phyloP scores from a whole-genome alignment of 2,329 filamentous ascomycete species.

The Beauveria scarabaeidicola region DNA sequence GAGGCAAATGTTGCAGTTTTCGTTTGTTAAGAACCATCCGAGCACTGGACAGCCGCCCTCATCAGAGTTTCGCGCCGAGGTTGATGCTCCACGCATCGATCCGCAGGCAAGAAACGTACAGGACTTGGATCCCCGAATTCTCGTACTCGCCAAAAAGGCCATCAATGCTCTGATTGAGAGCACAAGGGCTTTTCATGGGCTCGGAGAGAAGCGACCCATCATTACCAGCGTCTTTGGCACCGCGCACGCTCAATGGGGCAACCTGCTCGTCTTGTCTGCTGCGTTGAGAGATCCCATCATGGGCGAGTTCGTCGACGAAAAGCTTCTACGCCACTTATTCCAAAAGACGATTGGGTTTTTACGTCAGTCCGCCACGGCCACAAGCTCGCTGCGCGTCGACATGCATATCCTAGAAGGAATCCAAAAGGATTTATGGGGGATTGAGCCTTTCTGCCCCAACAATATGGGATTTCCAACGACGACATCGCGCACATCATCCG shows the following conservation, averaged over 20 bases:
- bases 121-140: constrained; percentile 37
- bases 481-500: constrained; percentile 12
- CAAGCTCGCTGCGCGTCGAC: constrained; percentile 67
- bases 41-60: constrained; percentile 24
- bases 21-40: constrained; percentile 28
- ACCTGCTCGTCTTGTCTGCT: constrained; percentile 82
- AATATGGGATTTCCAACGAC: not conserved
- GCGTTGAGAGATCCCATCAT: constrained; percentile 62
- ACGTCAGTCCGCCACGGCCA: constrained; percentile 57
- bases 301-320: constrained; percentile 44
- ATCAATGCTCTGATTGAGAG: constrained; percentile 73
- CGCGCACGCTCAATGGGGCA: constrained; percentile 95
- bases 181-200: constrained; percentile 68
- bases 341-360: constrained; percentile 70
- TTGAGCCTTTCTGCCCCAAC: not conserved
- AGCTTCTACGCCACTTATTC: constrained; percentile 53
- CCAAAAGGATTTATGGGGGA: constrained; percentile 35
- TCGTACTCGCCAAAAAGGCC: constrained; percentile 51
- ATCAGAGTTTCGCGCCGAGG: constrained; percentile 28
- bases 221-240: constrained; percentile 97
- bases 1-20: constrained; percentile 45
- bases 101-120: constrained; percentile 27
- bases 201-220: constrained; percentile 59
- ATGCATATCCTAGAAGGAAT: constrained; percentile 60
- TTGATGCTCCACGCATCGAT: constrained; percentile 30